These are phyloP conservation scores for Alnus glutinosa DNA, from an alignment of 306 rosid genomes.

Conservation along the genomic window DNA sequence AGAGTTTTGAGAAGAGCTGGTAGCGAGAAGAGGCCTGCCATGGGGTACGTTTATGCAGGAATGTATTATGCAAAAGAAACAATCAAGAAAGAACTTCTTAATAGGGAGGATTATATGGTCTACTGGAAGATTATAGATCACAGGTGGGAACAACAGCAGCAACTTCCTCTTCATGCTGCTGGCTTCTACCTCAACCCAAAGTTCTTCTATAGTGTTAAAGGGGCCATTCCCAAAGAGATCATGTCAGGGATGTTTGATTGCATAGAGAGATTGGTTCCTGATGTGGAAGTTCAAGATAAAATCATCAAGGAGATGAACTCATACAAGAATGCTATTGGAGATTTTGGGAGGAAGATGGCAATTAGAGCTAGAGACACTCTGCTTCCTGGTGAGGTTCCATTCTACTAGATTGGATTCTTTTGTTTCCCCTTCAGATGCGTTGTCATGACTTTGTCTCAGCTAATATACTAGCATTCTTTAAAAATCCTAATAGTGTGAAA, in stretches of 20 bases:
- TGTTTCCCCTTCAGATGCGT: slow-evolving; percentile 13
- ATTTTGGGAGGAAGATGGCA: slow-evolving; percentile 92
- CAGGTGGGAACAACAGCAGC: slow-evolving; percentile 74
- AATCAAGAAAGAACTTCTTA: slow-evolving; percentile 69
- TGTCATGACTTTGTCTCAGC: slow-evolving; percentile 21
- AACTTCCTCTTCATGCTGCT: slow-evolving; percentile 84
- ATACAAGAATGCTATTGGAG: slow-evolving; percentile 74
- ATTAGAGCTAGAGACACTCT: slow-evolving; percentile 79
- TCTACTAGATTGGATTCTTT: slow-evolving; percentile 29
- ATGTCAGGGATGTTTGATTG: slow-evolving; percentile 78
- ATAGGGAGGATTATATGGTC: slow-evolving; percentile 74
- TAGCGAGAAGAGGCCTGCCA: slow-evolving; percentile 78
- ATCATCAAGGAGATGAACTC: slow-evolving; percentile 77
- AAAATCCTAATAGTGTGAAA: neutral
- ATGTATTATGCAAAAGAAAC: slow-evolving; percentile 79
- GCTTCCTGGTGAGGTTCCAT: slow-evolving; percentile 76
- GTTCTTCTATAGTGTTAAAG: slow-evolving; percentile 77
- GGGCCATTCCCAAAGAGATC: slow-evolving; percentile 62
- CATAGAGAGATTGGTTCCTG: slow-evolving; percentile 87
- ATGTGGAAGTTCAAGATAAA: slow-evolving; percentile 80
- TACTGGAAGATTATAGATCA: slow-evolving; percentile 90
- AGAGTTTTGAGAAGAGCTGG: slow-evolving; percentile 59
- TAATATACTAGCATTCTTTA: neutral
- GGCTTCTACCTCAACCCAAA: slow-evolving; percentile 90
- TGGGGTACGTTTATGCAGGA: slow-evolving; percentile 85